Evolutionary conservation across 2,329 filamentous ascomycete species (phyloP).

Genomic region (Coniochaeta prunicola): DNA sequence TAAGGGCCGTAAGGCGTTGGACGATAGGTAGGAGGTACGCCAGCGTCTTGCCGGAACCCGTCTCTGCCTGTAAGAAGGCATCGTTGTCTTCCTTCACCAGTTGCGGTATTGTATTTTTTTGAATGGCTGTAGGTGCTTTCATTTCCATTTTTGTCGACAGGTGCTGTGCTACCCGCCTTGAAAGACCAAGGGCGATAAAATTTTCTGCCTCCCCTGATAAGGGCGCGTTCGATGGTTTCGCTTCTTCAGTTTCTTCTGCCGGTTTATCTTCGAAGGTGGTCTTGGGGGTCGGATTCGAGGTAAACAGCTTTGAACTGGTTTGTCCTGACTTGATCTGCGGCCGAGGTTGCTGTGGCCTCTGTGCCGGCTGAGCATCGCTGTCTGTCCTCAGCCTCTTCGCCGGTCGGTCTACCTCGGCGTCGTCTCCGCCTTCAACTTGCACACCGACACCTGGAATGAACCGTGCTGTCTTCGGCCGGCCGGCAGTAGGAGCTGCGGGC

Average conservation of each 20-base stretch:
- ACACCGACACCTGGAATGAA: neutral
- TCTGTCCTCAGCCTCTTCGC: slow-evolving; percentile 20
- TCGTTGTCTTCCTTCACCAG: slow-evolving; percentile 75
- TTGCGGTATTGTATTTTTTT: slow-evolving; percentile 80
- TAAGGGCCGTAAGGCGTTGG: slow-evolving; percentile 75
- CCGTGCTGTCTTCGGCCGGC: neutral
- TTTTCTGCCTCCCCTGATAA: slow-evolving; percentile 75
- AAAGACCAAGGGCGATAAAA: slow-evolving; percentile 81
- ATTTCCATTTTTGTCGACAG: slow-evolving; percentile 78
- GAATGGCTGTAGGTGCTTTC: slow-evolving; percentile 88
- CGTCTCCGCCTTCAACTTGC: slow-evolving; percentile 9
- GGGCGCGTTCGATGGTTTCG: slow-evolving; percentile 84
- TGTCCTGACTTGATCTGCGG: slow-evolving; percentile 13
- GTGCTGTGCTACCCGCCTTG: slow-evolving; percentile 71
- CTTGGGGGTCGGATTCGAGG: slow-evolving; percentile 73
- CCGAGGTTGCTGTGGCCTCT: neutral
- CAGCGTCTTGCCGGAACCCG: slow-evolving; percentile 93
- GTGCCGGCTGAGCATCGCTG: slow-evolving; percentile 6
- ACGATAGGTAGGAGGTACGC: slow-evolving; percentile 93
- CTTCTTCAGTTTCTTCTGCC: slow-evolving; percentile 39
- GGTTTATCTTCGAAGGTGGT: slow-evolving; percentile 48
- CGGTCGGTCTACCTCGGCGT: slow-evolving; percentile 14
- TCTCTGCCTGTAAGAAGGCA: slow-evolving; percentile 94
- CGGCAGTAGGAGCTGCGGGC: neutral
- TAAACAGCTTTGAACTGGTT: slow-evolving; percentile 86